Conservation (phyloP, 2,329 filamentous ascomycete species). For the Botrytis paeoniae region DNA sequence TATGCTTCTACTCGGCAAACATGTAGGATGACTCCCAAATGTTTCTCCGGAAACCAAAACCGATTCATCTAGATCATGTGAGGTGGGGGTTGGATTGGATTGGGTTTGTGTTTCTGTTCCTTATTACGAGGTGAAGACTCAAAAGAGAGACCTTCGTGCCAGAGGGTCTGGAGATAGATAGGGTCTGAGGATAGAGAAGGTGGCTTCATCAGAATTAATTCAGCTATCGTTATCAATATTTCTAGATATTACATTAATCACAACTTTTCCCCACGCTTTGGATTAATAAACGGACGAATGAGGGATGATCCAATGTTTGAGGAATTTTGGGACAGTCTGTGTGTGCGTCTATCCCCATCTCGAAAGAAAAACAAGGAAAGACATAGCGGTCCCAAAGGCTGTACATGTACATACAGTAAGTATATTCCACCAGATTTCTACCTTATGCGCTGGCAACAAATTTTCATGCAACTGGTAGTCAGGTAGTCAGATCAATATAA, state of each 20-base stretch:
- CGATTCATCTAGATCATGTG: slow-evolving; percentile 5
- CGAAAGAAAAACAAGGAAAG: background rate
- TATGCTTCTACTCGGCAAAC: background rate
- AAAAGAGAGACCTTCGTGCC: background rate
- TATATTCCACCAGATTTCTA: background rate
- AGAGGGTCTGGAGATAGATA: background rate
- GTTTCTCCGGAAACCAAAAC: slow-evolving; percentile 12
- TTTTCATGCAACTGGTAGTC: slow-evolving; percentile 9
- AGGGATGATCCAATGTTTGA: background rate
- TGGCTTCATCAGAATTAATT: background rate
- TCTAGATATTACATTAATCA: background rate
- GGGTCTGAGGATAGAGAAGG: background rate
- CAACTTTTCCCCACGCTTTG: background rate
- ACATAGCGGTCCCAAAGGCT: slow-evolving; percentile 3
- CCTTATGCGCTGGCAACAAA: slow-evolving; percentile 17
- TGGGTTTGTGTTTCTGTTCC: background rate
- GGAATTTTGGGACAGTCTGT: background rate
- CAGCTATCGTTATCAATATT: background rate
- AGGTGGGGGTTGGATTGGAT: background rate
- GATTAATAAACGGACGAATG: background rate
- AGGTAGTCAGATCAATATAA: slow-evolving; percentile 7
- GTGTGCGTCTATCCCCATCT: background rate
- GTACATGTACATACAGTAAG: background rate
- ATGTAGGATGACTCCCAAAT: slow-evolving; percentile 15
- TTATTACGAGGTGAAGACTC: background rate